phyloP scores from a whole-genome alignment of 2,329 filamentous ascomycete species.

The Fusarium globosum region DNA sequence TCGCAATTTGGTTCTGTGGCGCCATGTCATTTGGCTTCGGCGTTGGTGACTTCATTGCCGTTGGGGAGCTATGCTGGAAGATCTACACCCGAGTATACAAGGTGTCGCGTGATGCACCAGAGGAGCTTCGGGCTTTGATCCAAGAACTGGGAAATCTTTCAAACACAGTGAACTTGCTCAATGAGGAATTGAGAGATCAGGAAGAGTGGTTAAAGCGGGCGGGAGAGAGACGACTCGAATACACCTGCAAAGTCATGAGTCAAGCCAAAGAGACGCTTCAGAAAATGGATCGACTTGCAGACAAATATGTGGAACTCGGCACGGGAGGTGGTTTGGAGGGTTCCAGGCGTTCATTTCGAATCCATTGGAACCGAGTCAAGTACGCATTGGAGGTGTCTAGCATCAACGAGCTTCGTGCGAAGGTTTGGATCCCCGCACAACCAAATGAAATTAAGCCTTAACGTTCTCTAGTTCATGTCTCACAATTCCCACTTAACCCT shows the following conservation, averaged over 20 bases:
- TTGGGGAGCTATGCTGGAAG: neutral
- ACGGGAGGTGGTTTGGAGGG: accelerated
- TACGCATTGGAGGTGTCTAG: neutral
- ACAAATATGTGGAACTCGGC: neutral
- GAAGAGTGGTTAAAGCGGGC: neutral
- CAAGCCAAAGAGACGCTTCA: neutral
- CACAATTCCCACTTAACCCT: accelerated
- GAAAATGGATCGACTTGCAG: neutral
- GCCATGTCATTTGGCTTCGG: neutral
- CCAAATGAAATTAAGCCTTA: accelerated
- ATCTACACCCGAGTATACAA: accelerated
- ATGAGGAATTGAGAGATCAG: accelerated
- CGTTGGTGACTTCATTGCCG: neutral
- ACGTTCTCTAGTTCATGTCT: accelerated
- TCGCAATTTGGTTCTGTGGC: neutral
- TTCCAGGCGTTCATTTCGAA: accelerated
- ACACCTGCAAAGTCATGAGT: neutral
- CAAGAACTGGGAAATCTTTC: accelerated
- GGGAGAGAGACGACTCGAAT: neutral
- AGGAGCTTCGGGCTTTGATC: accelerated
- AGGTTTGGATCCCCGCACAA: accelerated
- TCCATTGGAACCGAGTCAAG: neutral
- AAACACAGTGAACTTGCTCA: accelerated
- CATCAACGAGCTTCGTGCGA: accelerated
- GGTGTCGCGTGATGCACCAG: accelerated